Conservation (phyloP, 768 basidiomycete genomes). For the Lactarius pseudohatsudake region DNA sequence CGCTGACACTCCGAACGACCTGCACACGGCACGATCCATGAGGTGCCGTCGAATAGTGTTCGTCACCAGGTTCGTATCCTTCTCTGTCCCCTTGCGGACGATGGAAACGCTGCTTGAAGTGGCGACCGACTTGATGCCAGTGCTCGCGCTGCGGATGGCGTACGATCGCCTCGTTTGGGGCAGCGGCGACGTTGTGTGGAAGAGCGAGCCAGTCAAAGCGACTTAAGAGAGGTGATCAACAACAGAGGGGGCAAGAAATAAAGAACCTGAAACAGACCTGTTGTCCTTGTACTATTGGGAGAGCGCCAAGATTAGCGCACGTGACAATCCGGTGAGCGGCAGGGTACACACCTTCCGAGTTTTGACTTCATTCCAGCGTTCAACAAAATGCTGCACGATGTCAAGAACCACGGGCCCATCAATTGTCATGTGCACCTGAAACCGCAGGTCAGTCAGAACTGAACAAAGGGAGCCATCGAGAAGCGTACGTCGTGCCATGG, state of each 20-base stretch:
- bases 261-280: slow-evolving; percentile 40
- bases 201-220: slow-evolving; percentile 71
- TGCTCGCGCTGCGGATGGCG: slow-evolving; percentile 70
- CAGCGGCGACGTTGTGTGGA: slow-evolving; percentile 63
- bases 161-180: slow-evolving; percentile 66
- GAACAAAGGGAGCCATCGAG: slow-evolving; percentile 11
- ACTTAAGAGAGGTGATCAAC: slow-evolving; percentile 34
- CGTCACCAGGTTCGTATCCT: slow-evolving; percentile 40
- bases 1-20: slow-evolving; percentile 80
- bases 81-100: slow-evolving; percentile 33
- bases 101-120: slow-evolving; percentile 36
- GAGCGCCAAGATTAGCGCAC: background rate
- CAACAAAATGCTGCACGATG: slow-evolving; percentile 88
- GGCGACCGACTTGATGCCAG: slow-evolving; percentile 44
- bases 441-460: slow-evolving; percentile 7
- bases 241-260: background rate
- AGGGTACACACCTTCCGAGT: slow-evolving; percentile 58
- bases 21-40: slow-evolving; percentile 68
- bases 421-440: slow-evolving; percentile 80
- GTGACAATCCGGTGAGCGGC: background rate
- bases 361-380: slow-evolving; percentile 91
- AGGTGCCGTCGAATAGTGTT: slow-evolving; percentile 42
- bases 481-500: slow-evolving; percentile 91
- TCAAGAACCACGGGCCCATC: slow-evolving; percentile 83
- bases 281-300: slow-evolving; percentile 40